Percentiles rank a stretch among this genome's conserved stretches.
phyloP scores from a whole-genome alignment of 257 asterid genomes.

The Ligustrum vulgare region DNA sequence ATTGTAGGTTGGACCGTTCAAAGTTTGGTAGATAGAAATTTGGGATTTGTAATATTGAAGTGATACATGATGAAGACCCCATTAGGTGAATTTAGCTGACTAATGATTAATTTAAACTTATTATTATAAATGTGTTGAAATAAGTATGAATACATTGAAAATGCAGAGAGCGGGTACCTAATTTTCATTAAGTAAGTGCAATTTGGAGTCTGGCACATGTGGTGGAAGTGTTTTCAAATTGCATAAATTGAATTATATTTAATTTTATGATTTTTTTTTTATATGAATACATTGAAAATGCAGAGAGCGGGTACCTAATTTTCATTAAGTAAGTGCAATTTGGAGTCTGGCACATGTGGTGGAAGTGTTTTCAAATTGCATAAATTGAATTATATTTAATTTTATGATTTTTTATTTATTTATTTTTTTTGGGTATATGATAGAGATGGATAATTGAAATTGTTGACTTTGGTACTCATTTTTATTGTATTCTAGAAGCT shows the following conservation, averaged over 20 bases:
- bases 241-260: constrained; percentile 16
- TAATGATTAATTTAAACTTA: constrained; percentile 2
- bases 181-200: constrained; percentile 28
- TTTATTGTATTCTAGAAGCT: constrained; percentile 1
- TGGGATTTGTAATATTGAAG: constrained; percentile 13
- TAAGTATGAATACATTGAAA: constrained; percentile 50
- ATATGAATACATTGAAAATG: constrained; percentile 50
- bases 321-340: constrained; percentile 27
- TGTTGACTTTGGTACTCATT: constrained; percentile 24
- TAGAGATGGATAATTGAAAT: constrained; percentile 16
- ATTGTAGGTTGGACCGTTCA: constrained; percentile 32
- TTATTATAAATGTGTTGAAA: constrained; percentile 17
- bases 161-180: constrained; percentile 41
- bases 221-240: constrained; percentile 19
- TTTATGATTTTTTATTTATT: constrained; percentile 9
- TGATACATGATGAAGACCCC: constrained; percentile 22
- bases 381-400: constrained; percentile 13
- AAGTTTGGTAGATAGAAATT: constrained; percentile 22
- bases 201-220: constrained; percentile 27
- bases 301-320: constrained; percentile 41
- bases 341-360: constrained; percentile 25
- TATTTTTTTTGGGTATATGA: background rate
- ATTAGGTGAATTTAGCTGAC: constrained; percentile 27
- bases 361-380: constrained; percentile 20
- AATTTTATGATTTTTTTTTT: constrained; percentile 11